These are phyloP conservation scores for Xanthoconium separans DNA, from an alignment of 1,284 basidiomycete species.

Conservation along the genomic window DNA sequence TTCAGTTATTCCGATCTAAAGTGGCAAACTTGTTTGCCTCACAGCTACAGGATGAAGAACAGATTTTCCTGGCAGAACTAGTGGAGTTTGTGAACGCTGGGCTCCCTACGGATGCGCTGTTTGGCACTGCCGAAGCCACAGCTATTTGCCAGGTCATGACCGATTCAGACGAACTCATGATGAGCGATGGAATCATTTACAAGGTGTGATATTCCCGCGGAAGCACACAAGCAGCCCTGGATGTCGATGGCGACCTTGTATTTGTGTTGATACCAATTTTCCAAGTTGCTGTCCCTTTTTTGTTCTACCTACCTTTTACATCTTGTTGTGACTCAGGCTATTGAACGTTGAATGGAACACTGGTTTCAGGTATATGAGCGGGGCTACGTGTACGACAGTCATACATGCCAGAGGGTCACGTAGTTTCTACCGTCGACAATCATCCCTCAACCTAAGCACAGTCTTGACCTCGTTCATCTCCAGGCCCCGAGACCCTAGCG, in stretches of 20 bases:
- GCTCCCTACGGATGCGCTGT: conserved; percentile 65
- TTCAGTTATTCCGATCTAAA: conserved; percentile 76
- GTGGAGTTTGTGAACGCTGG: conserved; percentile 81
- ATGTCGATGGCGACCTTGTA: background rate
- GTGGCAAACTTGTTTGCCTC: conserved; percentile 72
- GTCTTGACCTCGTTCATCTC: conserved; percentile 28
- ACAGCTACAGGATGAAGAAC: conserved; percentile 72
- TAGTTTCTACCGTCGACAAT: conserved; percentile 17
- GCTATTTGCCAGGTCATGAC: conserved; percentile 78
- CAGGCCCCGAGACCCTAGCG: conserved; percentile 26
- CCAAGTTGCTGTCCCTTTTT: background rate
- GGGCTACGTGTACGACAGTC: too few species aligned
- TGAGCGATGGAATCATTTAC: conserved; percentile 79
- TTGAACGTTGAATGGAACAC: background rate
- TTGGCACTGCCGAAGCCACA: conserved; percentile 79
- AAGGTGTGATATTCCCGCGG: conserved; percentile 47
- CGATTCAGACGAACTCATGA: conserved; percentile 85
- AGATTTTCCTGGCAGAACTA: conserved; percentile 69
- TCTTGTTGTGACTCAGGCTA: background rate
- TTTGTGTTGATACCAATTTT: background rate
- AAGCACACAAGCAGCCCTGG: background rate
- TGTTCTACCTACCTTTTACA: background rate
- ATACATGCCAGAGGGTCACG: background rate
- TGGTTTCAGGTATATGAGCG: background rate
- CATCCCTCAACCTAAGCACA: conserved; percentile 30